These are phyloP conservation scores for Cladophialophora chaetospira DNA, from an alignment of 2,329 filamentous ascomycete species.

Conservation along the genomic window DNA sequence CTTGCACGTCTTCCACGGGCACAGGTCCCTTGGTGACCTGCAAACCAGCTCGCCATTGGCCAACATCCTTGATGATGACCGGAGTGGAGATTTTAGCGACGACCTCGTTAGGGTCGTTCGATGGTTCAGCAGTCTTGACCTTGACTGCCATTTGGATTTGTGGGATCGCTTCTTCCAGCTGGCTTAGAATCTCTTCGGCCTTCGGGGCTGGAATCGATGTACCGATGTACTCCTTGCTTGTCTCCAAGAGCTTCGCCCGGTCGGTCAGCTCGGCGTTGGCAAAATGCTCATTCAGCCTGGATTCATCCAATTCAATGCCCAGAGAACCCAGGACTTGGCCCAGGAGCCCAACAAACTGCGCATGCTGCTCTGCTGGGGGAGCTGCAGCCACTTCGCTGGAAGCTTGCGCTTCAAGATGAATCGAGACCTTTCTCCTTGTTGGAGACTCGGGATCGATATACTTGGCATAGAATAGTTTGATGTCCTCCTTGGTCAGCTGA, in stretches of 20 bases:
- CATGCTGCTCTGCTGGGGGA: constrained; percentile 47
- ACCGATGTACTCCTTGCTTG: constrained; percentile 54
- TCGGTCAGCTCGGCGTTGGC: constrained; percentile 51
- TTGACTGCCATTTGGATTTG: constrained; percentile 49
- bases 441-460: constrained; percentile 75
- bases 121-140: constrained; percentile 39
- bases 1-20: constrained; percentile 72
- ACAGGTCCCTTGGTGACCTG: constrained; percentile 71
- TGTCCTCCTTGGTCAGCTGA: constrained; percentile 73
- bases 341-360: constrained; percentile 47
- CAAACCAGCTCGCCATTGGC: constrained; percentile 76
- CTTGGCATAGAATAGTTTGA: constrained; percentile 75
- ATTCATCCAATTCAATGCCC: constrained; percentile 47
- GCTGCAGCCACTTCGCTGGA: constrained; percentile 42
- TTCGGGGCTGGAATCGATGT: constrained; percentile 55
- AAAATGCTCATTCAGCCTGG: constrained; percentile 40
- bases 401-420: constrained; percentile 79
- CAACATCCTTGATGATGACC: constrained; percentile 72
- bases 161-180: constrained; percentile 53
- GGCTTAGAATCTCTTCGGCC: constrained; percentile 50
- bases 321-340: constrained; percentile 51
- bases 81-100: constrained; percentile 50
- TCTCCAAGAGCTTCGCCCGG: constrained; percentile 52
- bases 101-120: constrained; percentile 38
- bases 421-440: constrained; percentile 75